These are phyloP conservation scores for Suaeda aralocaspica DNA, from an alignment of 148 eudicot species.

Conservation along the genomic window DNA sequence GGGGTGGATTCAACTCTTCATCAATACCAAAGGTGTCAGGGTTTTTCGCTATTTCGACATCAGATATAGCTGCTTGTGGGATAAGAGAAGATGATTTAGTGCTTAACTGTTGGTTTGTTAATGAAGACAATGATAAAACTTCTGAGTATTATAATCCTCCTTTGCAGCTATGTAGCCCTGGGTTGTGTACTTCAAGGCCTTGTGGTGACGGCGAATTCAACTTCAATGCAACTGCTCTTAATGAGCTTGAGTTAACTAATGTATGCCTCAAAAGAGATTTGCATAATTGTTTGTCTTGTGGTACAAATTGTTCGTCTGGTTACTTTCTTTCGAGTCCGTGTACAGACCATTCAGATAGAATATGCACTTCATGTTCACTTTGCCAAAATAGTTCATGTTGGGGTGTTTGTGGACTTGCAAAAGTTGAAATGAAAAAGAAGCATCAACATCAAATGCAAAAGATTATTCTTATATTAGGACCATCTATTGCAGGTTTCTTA, in stretches of 20 bases:
- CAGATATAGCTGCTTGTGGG: constrained; percentile 63
- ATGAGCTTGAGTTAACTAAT: constrained; percentile 67
- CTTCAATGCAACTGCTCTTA: constrained; percentile 69
- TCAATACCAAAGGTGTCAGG: constrained; percentile 67
- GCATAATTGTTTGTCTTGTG: constrained; percentile 78
- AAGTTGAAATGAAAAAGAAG: constrained; percentile 34
- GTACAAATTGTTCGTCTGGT: constrained; percentile 60
- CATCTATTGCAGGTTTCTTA: constrained; percentile 55
- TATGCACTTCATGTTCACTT: constrained; percentile 84
- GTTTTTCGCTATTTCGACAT: constrained; percentile 64
- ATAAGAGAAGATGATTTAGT: constrained; percentile 81
- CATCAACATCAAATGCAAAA: constrained; percentile 47
- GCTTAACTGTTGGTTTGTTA: constrained; percentile 78
- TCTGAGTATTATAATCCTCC: constrained; percentile 70
- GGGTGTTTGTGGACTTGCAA: constrained; percentile 57
- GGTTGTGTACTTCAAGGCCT: constrained; percentile 50
- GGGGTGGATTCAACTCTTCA: constrained; percentile 74
- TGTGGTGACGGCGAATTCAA: constrained; percentile 54
- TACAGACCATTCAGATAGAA: constrained; percentile 54
- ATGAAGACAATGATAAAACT: constrained; percentile 13
- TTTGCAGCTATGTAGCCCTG: constrained; percentile 88
- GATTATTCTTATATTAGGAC: constrained; percentile 56
- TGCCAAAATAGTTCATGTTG: constrained; percentile 87
- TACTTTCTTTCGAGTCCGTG: constrained; percentile 73
- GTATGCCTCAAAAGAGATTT: constrained; percentile 66